phyloP scores from a whole-genome alignment of 2,329 filamentous ascomycete genomes.

The Botryotinia convoluta region DNA sequence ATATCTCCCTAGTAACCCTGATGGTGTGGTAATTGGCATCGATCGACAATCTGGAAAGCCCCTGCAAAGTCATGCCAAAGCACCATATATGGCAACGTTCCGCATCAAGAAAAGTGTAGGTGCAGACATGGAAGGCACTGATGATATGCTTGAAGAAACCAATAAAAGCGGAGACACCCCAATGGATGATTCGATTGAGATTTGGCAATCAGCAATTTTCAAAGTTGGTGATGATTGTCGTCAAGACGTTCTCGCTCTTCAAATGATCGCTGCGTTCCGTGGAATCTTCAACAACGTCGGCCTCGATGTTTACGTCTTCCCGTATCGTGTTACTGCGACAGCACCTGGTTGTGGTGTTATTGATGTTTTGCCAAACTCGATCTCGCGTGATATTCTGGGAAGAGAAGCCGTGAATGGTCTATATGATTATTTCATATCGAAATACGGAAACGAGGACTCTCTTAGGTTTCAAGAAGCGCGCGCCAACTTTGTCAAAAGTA shows the following conservation, averaged over 20 bases:
- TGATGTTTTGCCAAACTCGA: conserved; percentile 95
- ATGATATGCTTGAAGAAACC: conserved; percentile 51
- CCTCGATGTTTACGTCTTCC: conserved; percentile 94
- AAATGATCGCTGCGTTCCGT: conserved; percentile 97
- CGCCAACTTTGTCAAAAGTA: conserved; percentile 97
- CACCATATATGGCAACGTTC: conserved; percentile 99
- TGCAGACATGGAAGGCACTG: conserved; percentile 50
- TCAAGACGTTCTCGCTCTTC: conserved; percentile 91
- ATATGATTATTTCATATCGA: conserved; percentile 96
- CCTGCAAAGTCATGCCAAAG: conserved; percentile 95
- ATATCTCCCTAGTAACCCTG: conserved; percentile 94
- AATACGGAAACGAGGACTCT: conserved; percentile 95
- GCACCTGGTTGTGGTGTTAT: conserved; percentile 97
- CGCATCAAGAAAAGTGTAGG: conserved; percentile 79
- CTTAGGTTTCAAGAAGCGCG: conserved; percentile 92
- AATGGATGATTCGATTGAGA: conserved; percentile 67
- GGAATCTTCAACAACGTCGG: conserved; percentile 96
- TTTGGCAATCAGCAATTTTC: conserved; percentile 99
- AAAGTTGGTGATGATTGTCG: conserved; percentile 98
- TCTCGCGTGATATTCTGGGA: conserved; percentile 97
- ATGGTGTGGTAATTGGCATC: conserved; percentile 95
- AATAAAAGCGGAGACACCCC: conserved; percentile 41
- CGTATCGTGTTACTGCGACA: conserved; percentile 94
- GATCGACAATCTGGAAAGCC: conserved; percentile 98
- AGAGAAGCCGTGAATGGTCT: conserved; percentile 96